Conservation (phyloP, 1,284 basidiomycete genomes). For the Takashimella tepidaria region DNA sequence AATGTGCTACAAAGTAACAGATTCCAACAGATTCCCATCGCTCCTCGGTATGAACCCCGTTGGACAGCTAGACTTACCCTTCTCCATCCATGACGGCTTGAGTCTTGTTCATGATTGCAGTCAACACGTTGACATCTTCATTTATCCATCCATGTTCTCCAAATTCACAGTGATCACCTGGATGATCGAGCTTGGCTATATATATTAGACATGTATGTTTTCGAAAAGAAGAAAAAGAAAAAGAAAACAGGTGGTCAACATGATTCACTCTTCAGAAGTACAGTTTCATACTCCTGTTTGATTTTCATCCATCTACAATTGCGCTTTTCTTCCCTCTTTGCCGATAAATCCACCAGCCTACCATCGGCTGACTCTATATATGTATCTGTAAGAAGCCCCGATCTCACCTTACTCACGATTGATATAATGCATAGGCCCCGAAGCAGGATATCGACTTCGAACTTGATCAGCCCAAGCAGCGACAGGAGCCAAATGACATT, state of each 20-base stretch:
- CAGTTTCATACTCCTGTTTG: too few species aligned
- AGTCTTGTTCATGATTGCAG: constrained; percentile 68
- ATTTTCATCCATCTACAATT: too few species aligned
- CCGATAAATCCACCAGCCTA: too few species aligned
- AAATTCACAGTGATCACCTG: constrained; percentile 66
- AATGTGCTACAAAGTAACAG: too few species aligned
- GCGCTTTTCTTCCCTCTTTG: too few species aligned
- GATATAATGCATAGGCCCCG: constrained; percentile 51
- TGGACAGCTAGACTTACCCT: constrained; percentile 23
- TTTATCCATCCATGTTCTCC: constrained; percentile 70
- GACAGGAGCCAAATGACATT: constrained; percentile 72
- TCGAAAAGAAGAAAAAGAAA: too few species aligned
- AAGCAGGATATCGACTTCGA: constrained; percentile 48
- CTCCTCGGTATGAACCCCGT: too few species aligned
- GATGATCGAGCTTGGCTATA: constrained; percentile 57
- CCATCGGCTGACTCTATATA: too few species aligned
- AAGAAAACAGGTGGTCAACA: too few species aligned
- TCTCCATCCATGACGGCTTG: constrained; percentile 38
- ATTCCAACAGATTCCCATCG: constrained; percentile 3
- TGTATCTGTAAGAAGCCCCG: background rate
- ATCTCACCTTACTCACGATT: constrained; percentile 38
- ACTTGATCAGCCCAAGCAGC: constrained; percentile 81
- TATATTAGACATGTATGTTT: background rate
- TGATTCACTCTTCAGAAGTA: too few species aligned
- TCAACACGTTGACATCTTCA: constrained; percentile 65